Base-by-base conservation (phyloP, 2,329 filamentous ascomycete species). In the Pseudogymnoascus sp. region DNA sequence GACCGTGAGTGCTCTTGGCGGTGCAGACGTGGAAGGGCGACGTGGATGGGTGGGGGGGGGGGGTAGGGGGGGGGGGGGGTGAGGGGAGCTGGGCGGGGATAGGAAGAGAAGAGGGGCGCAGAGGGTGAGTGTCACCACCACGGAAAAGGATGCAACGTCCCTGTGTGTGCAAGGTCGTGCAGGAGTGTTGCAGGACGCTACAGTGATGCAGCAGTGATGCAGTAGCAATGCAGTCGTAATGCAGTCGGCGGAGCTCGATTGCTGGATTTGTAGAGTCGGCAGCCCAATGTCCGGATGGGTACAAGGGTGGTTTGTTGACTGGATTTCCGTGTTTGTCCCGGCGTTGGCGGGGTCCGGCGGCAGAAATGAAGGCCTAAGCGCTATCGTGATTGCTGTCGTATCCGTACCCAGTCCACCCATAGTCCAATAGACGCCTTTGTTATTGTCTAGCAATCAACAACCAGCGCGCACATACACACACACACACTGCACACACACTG, bases 391-490 rank as follows among this genome's bases (percentile, higher is more conserved):
- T 48, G 43, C 21, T 25, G 43, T 48, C 43, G 21, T 48, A 48
- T 48, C 43, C 43, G n/a, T 34, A 34, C 31, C 31, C 8, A 34
- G 31, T 34, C 31, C 31, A 48, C 21, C 43, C 43, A 48, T 48
- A 48, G 43, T 48, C 43, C 43, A 48, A 48, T 48, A 48, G 43
- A 48, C 43, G 43, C 43, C 21, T 48, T 48, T 48, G 43, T 48
- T 48, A 48, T 48, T 48, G 43, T 48, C 43, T 48, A 48, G 43
- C 43, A 48, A 48, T 48, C 43, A 48, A 48, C 43, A 48, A 48
- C 43, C 43, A 48, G 43, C 43, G 21, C 43, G 21, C 43, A 48
- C 43, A 25, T 25, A 48, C 43, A 25, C 43, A 45, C 41, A 25
- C 21, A 25, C 23, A 25, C 23, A 25, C 13, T 14, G 43, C 41